Percentiles rank a stretch among this genome's conserved stretches.
Evolutionary conservation across 805 yeast genomes (phyloP).

Genomic region (Candida taoyuanica): DNA sequence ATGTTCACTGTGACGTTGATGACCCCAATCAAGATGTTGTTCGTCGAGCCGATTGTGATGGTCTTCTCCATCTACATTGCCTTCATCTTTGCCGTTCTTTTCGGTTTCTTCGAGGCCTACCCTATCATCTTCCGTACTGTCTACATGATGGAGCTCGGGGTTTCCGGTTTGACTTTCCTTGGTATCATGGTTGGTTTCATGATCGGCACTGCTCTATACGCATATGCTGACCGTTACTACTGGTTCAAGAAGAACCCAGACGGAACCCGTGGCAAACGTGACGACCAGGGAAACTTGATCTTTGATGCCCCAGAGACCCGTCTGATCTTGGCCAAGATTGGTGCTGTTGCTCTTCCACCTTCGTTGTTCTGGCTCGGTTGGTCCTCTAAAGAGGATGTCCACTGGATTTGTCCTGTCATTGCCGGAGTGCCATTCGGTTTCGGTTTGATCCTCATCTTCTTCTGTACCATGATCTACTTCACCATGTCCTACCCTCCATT

Average conservation of each 20-base stretch:
- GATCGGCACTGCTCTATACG: constrained; percentile 48
- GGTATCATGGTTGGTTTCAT: constrained; percentile 69
- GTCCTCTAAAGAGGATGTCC: constrained; percentile 57
- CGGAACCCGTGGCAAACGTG: constrained; percentile 54
- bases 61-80: constrained; percentile 68
- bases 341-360: constrained; percentile 61
- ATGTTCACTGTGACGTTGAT: constrained; percentile 48
- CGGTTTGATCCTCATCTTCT: constrained; percentile 67
- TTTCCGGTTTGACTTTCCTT: constrained; percentile 64
- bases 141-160: constrained; percentile 54
- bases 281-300: constrained; percentile 43
- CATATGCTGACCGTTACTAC: constrained; percentile 42
- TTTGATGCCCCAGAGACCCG: constrained; percentile 59
- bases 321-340: constrained; percentile 58
- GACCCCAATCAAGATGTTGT: constrained; percentile 64
- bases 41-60: constrained; percentile 70
- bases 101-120: constrained; percentile 76
- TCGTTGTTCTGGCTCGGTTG: constrained; percentile 80
- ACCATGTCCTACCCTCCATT: constrained; percentile 69
- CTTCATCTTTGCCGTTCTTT: constrained; percentile 70
- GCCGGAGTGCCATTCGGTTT: constrained; percentile 80
- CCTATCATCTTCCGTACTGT: constrained; percentile 69
- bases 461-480: constrained; percentile 64
- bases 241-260: constrained; percentile 56
- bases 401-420: constrained; percentile 73